Conservation (phyloP, 441 rosid species). For the Erysimum pusillum region DNA sequence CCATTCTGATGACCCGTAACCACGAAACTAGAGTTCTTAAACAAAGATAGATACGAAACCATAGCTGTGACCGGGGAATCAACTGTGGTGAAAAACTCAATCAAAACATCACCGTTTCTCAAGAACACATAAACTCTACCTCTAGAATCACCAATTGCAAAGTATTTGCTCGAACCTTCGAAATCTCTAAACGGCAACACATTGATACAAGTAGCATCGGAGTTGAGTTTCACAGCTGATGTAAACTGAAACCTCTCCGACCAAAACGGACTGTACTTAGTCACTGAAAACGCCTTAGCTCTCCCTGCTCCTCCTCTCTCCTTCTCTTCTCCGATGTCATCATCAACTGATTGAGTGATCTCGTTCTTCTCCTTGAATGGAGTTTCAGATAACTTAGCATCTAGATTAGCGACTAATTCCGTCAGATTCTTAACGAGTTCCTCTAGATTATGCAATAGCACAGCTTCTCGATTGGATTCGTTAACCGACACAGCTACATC, state of each 20-base stretch:
- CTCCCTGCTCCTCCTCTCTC: conserved; percentile 48
- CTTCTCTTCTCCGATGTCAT: conserved; percentile 37
- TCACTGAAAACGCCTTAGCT: conserved; percentile 59
- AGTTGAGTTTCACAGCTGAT: conserved; percentile 88
- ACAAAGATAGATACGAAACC: conserved; percentile 73
- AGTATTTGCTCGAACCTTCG: conserved; percentile 86
- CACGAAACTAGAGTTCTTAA: conserved; percentile 79
- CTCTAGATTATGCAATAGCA: conserved; percentile 67
- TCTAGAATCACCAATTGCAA: conserved; percentile 84
- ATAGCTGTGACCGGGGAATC: conserved; percentile 80
- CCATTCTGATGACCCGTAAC: conserved; percentile 91
- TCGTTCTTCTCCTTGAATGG: conserved; percentile 43
- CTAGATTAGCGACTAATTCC: conserved; percentile 73
- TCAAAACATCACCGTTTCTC: conserved; percentile 83
- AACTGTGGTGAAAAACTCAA: conserved; percentile 63
- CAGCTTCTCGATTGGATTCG: conserved; percentile 52
- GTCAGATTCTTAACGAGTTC: conserved; percentile 76
- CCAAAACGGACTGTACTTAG: conserved; percentile 85
- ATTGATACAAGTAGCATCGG: conserved; percentile 73
- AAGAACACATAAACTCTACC: conserved; percentile 80
- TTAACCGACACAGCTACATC: conserved; percentile 18
- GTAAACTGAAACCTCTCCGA: conserved; percentile 90
- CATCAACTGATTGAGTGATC: conserved; percentile 33
- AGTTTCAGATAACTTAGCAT: conserved; percentile 57
- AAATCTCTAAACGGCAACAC: conserved; percentile 82